A percentile compares a stretch with the other conserved stretches of the same genome.
phyloP scores from a whole-genome alignment of 345 rosid species.

The Dipteronia dyeriana region DNA sequence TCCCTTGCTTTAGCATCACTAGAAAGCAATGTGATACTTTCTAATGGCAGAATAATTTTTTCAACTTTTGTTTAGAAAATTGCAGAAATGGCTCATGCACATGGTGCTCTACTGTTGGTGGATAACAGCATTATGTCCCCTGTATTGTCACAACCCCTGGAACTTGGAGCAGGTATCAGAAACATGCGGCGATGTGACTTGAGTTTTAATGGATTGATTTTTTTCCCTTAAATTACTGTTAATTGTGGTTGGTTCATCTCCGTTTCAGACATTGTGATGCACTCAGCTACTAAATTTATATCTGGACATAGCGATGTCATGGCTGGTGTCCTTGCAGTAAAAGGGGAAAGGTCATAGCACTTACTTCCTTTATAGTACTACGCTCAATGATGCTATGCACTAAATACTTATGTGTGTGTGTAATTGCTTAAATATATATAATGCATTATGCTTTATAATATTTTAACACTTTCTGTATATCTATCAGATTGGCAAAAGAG shows the following conservation, averaged over 20 bases:
- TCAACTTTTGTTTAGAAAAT: constrained; percentile 54
- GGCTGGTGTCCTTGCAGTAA: constrained; percentile 98
- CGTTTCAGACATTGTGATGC: constrained; percentile 89
- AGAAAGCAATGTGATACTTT: neutral
- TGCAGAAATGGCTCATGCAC: constrained; percentile 77
- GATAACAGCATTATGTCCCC: constrained; percentile 98
- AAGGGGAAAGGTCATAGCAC: constrained; percentile 71
- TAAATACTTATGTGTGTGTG: no score
- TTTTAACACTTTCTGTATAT: constrained; percentile 6
- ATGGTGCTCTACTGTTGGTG: constrained; percentile 81
- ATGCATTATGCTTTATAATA: neutral
- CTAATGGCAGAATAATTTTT: constrained; percentile 4
- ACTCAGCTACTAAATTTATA: constrained; percentile 92
- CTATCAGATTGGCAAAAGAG: constrained; percentile 70
- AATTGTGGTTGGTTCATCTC: constrained; percentile 21
- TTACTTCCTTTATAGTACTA: neutral
- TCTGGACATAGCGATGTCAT: constrained; percentile 95
- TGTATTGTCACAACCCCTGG: constrained; percentile 79
- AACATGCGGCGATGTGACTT: neutral
- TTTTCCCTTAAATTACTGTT: constrained; percentile 10
- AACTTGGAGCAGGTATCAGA: constrained; percentile 88
- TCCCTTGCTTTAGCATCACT: neutral
- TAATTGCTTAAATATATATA: neutral
- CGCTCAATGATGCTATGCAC: neutral
- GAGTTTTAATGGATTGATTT: constrained; percentile 6